phyloP scores from a whole-genome alignment of 169 alveolate genomes.

The Blepharisma undulans region DNA sequence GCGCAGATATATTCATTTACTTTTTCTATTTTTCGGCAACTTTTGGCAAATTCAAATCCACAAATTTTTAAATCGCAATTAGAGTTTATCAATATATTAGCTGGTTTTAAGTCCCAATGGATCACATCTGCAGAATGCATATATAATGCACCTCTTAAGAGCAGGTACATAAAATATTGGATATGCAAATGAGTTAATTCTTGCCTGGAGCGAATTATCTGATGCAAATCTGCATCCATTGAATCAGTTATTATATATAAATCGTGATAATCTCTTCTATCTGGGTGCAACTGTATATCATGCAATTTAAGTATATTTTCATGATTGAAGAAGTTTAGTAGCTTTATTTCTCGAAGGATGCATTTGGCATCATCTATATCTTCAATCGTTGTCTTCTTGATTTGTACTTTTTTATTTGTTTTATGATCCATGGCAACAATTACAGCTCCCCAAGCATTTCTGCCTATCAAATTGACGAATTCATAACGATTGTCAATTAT shows the following conservation, averaged over 20 bases:
- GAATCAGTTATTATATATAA: slow-evolving; percentile 87
- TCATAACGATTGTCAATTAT: slow-evolving; percentile 54
- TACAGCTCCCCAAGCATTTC: slow-evolving; percentile 50
- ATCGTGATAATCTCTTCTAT: slow-evolving; percentile 82
- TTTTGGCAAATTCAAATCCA: slow-evolving; percentile 89
- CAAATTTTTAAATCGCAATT: slow-evolving; percentile 89
- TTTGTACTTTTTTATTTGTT: slow-evolving; percentile 76
- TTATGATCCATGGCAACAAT: slow-evolving; percentile 57
- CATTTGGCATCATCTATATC: slow-evolving; percentile 92
- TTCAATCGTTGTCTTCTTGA: slow-evolving; percentile 88
- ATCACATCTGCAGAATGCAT: slow-evolving; percentile 87
- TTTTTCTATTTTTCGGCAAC: slow-evolving; percentile 61
- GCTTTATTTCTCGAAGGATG: slow-evolving; percentile 89
- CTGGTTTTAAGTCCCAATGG: slow-evolving; percentile 87
- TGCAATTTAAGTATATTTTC: slow-evolving; percentile 80
- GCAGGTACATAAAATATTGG: slow-evolving; percentile 86
- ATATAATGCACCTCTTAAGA: slow-evolving; percentile 81
- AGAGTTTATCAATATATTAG: slow-evolving; percentile 78
- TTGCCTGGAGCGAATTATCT: slow-evolving; percentile 79
- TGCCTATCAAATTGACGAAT: slow-evolving; percentile 53
- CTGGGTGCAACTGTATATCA: slow-evolving; percentile 80
- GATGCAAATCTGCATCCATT: slow-evolving; percentile 85
- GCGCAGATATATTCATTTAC: slow-evolving; percentile 86
- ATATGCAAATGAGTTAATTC: slow-evolving; percentile 82
- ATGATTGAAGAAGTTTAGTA: slow-evolving; percentile 82